Base-by-base conservation (phyloP, 1,139 yeast species). In the Citeromyces siamensis region DNA sequence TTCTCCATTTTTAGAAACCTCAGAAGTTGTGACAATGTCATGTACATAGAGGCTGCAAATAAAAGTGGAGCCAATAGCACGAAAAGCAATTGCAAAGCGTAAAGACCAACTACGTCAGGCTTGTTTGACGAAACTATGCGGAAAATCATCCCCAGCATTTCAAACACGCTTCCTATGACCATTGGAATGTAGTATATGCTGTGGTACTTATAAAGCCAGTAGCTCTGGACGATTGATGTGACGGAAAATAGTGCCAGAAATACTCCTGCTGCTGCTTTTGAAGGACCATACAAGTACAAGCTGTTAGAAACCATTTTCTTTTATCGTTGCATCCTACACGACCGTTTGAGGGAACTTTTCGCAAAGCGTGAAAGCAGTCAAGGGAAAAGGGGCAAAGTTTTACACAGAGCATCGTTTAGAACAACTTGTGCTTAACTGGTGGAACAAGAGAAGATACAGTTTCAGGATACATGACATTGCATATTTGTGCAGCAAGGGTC, bases 31-130 rank as follows among this genome's bases (percentile, higher is more conserved):
- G 65, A 66, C 38, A 66, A 58, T 2, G 55, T 36, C 71, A 67
- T 66, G 46, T 66, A 67, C 34, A 64, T 55, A 1, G 68, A 50
- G 1, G 69, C 71, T 1, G 71, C 66, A 40, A 57, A 56, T 33
- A 67, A 48, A 2, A 66, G 55, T 3, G 73, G 71, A 1, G 71
- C 66, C 19, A 67, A 49, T 34, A 66, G 50, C 21, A 65, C 44
- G 19, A 62, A 46, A 7, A 60, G 46, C 0, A 60, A 41, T 43
- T 65, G 69, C 5, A 55, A 44, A 28, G 61, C 52, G 42, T 56
- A 67, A 1, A 64, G 55, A 1, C 44, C 45, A 13, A 59, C 42
- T 1, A 40, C 36, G 4, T 40, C 38, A 5, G 43, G 41, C 10
- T 48, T 35, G 3, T 38, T 32, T 21, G 48, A 40, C 4, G 61